Base-by-base conservation (phyloP, 768 basidiomycete genomes). In the Pleurotus citrinopileatus region DNA sequence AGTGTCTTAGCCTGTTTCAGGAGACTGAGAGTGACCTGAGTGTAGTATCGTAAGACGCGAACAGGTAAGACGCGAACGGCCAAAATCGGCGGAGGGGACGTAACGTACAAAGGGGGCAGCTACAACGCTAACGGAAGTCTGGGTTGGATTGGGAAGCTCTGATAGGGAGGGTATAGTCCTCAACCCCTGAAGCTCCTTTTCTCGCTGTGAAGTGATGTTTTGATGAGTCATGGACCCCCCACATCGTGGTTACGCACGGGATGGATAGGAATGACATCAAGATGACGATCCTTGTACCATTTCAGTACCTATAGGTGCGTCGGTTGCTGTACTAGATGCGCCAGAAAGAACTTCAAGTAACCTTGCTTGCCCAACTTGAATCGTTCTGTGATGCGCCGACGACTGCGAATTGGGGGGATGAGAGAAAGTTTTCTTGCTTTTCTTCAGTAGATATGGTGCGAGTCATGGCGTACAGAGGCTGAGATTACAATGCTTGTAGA, bases 321-420 rank as follows among this genome's bases (percentile, higher is more conserved):
- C 19, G 47, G 19, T 29, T 22, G 44, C 22, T 46, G 27, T 5
- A 10, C 12, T 25, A 6, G 44, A 29, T 29, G 44, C 10, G 12
- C 12, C 22, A 37, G 12, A 7, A 53, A 9, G 52, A 25, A 42
- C 12, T 22, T 62, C 13, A 56, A 53, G 9, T 17, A 28, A 63
- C 60, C 60, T 63, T 55, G 37, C 52, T 57, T 10, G 57, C 58
- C 32, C 36, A 43, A 22, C 45, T 58, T 34, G 56, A 58, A 17
- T 57, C 55, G 54, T 61, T 58, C 27, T 56, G 55, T 9, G 59
- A 61, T 20, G 54, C 60, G 19, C 62, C 62, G 28, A 60, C 57
- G 25, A 61, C 62, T 7, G 62, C 62, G 38, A 61, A 63, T 3
- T 59, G 58, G 29, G 58, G 52, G 5, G 58, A 59, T 2, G 60